Base-by-base conservation (phyloP, 176 grass and related monocot species). In the Melocanna baccifera region DNA sequence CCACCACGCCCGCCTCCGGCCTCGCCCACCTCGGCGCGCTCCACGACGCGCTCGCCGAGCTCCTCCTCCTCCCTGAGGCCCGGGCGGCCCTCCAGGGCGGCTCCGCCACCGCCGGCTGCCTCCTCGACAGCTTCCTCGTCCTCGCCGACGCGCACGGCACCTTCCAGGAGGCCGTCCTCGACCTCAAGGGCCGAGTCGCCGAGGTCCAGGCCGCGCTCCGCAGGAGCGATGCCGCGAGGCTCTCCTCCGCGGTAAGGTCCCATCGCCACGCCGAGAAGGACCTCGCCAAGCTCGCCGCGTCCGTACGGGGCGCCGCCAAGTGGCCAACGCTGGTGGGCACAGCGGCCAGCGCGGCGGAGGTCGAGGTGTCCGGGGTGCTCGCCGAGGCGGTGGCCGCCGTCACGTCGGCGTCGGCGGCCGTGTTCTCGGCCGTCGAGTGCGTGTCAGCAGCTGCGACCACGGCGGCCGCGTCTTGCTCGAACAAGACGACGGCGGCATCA, bases 111-210 rank as follows among this genome's bases (percentile, higher is more conserved):
- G 70, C 42, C 1, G 76, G 87, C 55, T 74, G 76, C 43, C 73
- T 94, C 68, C 92, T 97, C 4, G 92, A 97, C 76, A 77, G 77
- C 71, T 90, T 89, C 43, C 76, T 97, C 39, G 3, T 12, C 80
- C 88, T 94, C 12, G 92, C 90, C 50, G 94, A 97, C 83, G 90
- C 86, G 4, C 85, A 97, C 76, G 88, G 86, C 5, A 77, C 80
- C 1, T 91, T 97, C 82, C 83, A 87, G 70, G 89, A 91, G 75
- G 4, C 73, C 0, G 3, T 73, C 7, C 13, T 87, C 29, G 88
- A 81, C 3, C 61, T 97, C 64, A 79, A 37, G 15, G 73, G 88
- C 59, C 65, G 76, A 63, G 53, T 67, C 0, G 67, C 87, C 13
- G 94, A 94, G 2, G 61, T 75, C 12, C 86, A 82, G 53, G 41